These are phyloP conservation scores for Lodderomyces oxycetoniae DNA, from an alignment of 1,139 yeast species.

Conservation along the genomic window DNA sequence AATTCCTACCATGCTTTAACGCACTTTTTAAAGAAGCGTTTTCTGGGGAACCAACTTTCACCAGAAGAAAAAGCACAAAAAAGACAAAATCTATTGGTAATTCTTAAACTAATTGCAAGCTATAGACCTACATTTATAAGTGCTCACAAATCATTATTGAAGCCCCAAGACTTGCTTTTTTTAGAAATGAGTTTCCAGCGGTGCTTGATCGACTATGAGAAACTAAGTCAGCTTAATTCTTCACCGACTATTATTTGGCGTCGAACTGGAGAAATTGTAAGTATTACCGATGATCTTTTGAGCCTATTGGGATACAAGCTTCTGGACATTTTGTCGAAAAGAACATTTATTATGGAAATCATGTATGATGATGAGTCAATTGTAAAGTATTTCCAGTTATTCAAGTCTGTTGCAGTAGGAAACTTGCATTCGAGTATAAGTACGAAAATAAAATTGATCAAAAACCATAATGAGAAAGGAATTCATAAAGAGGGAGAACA, in stretches of 20 bases:
- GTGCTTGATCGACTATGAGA: slow-evolving; percentile 61
- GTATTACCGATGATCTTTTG: slow-evolving; percentile 62
- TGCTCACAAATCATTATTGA: slow-evolving; percentile 60
- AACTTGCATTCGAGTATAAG: slow-evolving; percentile 36
- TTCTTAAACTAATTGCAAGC: slow-evolving; percentile 63
- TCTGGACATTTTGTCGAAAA: slow-evolving; percentile 44
- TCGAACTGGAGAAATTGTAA: slow-evolving; percentile 72
- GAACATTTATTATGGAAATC: slow-evolving; percentile 49
- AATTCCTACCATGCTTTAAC: slow-evolving; percentile 61
- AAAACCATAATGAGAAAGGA: slow-evolving; percentile 3
- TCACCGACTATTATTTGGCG: slow-evolving; percentile 77
- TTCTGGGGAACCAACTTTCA: slow-evolving; percentile 37
- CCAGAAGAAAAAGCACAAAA: slow-evolving; percentile 30
- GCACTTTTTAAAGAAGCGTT: slow-evolving; percentile 50
- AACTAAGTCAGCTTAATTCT: slow-evolving; percentile 51
- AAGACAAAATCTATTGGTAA: slow-evolving; percentile 46
- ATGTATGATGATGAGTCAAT: slow-evolving; percentile 48
- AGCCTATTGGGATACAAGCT: slow-evolving; percentile 55
- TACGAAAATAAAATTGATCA: slow-evolving; percentile 11
- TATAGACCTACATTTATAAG: slow-evolving; percentile 69
- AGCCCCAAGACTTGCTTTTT: slow-evolving; percentile 60
- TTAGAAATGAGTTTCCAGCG: slow-evolving; percentile 69
- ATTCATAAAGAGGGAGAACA: background rate
- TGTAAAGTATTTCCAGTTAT: slow-evolving; percentile 39
- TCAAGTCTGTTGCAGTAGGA: slow-evolving; percentile 49